Percentiles rank a stretch among this genome's conserved stretches.
Conservation (phyloP, 106 monocot genomes). For the Dioscorea dumetorum region DNA sequence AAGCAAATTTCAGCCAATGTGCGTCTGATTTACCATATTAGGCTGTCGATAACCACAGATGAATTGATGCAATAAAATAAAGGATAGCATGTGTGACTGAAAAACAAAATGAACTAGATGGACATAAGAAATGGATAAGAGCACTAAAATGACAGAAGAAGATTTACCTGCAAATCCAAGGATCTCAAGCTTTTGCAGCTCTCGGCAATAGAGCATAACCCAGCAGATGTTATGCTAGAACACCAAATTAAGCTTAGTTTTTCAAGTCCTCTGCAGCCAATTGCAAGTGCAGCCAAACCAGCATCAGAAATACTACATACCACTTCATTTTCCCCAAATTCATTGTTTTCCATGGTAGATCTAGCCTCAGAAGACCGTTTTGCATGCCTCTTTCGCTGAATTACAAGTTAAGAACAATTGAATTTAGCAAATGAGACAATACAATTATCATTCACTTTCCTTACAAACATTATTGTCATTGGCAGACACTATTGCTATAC, state of each 20-base stretch:
- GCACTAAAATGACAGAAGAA: background rate
- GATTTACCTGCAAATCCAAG: constrained; percentile 68
- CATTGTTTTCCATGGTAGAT: constrained; percentile 5
- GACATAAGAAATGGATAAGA: no score
- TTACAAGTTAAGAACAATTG: background rate
- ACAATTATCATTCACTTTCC: background rate
- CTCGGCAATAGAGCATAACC: constrained; percentile 66
- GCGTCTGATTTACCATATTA: no score
- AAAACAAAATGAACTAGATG: background rate
- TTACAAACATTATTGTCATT: no score
- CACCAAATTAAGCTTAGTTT: constrained; percentile 86
- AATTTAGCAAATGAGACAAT: background rate
- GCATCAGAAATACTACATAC: constrained; percentile 51
- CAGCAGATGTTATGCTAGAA: constrained; percentile 56
- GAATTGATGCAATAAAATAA: background rate
- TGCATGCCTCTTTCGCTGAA: constrained; percentile 50
- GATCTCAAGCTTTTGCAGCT: constrained; percentile 61
- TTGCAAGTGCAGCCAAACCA: constrained; percentile 55
- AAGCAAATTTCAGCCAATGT: no score
- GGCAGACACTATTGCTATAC: no score
- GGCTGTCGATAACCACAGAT: no score
- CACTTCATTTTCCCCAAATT: constrained; percentile 21
- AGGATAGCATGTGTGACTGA: background rate
- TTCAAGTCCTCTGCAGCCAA: constrained; percentile 55
- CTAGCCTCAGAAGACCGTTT: constrained; percentile 6